Evolutionary conservation across 192 early-diverging fungal species (phyloP), one percentile per base, ranked within the genome.

Genomic region (Rhizophlyctis rosea): DNA sequence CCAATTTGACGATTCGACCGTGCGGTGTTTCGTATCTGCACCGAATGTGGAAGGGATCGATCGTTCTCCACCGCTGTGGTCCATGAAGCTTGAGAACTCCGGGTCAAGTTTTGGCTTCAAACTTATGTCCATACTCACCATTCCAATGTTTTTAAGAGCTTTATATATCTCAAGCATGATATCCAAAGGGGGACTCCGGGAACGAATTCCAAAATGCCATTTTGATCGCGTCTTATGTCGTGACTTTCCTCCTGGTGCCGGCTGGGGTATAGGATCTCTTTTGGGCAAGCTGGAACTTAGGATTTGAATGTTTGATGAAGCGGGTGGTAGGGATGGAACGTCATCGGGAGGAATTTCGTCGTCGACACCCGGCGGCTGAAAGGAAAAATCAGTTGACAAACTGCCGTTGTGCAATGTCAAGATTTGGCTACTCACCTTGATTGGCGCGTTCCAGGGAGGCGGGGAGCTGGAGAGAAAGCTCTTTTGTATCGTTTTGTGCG

Each of bases 201-300:
- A 92, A 52, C 97, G 86, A 62, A 99, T 98, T 23, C 97, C 97
- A 82, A 96, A 97, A 76, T 99, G 95, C 97, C 97, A 99, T 71
- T 89, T 90, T 3, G 91, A 86, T 49, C 91, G 76, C 3, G 80
- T 74, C 47, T 76, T 83, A 25, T 62, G 60, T 29, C 67, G 67
- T 21, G 50, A 14, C 54, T 54, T 53, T 57, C 39, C 11, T 49
- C 59, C 33, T 70, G 24, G 74, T 59, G 44, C 64, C 57, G 32
- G 39, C 64, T 2, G 67, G 67, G 1, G 73, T 67, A 30, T 64
- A 61, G 16, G 48, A 48, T 2, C 61, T 29, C 24, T 57, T 73
- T 67, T 74, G 11, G 86, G 86, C 59, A 88, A 59, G 65, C 78
- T 82, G n/a, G 84, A 85, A 55, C 53, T 54, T 31, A 81, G 56